Conservation (phyloP, 768 basidiomycete species). For the Lepiota venenata region DNA sequence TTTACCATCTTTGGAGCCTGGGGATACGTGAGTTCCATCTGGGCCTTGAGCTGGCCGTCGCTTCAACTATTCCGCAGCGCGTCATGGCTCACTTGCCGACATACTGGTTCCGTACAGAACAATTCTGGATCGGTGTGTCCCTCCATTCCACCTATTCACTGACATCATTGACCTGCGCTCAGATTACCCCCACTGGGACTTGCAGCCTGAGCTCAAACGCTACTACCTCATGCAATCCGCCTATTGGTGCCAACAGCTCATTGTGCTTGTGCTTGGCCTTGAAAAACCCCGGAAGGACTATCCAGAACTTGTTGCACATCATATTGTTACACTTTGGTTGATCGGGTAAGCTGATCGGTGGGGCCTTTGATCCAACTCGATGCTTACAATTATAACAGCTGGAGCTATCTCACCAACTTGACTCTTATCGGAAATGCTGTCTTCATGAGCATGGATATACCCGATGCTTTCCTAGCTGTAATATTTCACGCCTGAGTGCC, state of each 20-base stretch:
- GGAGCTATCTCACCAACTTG: slow-evolving; percentile 80
- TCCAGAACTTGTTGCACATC: slow-evolving; percentile 82
- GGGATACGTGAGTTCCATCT: slow-evolving; percentile 65
- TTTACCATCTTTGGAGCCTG: slow-evolving; percentile 65
- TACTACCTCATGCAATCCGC: slow-evolving; percentile 94
- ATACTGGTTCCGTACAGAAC: slow-evolving; percentile 80
- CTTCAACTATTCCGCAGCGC: slow-evolving; percentile 40
- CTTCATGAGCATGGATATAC: slow-evolving; percentile 96
- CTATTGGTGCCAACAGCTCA: slow-evolving; percentile 93
- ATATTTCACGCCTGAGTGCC: slow-evolving; percentile 20
- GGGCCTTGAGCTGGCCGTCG: background rate
- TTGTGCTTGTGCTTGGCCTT: slow-evolving; percentile 78
- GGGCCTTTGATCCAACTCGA: background rate
- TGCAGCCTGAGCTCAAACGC: slow-evolving; percentile 79
- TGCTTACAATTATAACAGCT: slow-evolving; percentile 38
- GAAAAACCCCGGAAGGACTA: slow-evolving; percentile 97
- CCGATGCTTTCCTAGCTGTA: slow-evolving; percentile 85
- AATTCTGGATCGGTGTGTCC: slow-evolving; percentile 78
- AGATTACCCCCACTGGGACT: slow-evolving; percentile 90
- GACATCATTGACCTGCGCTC: background rate
- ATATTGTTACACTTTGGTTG: slow-evolving; percentile 93
- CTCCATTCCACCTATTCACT: background rate
- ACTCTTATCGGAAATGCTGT: slow-evolving; percentile 90
- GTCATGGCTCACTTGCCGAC: slow-evolving; percentile 83
- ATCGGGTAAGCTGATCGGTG: slow-evolving; percentile 56